phyloP scores from a whole-genome alignment of 257 asterid genomes.

The Forsythia viridissima region DNA sequence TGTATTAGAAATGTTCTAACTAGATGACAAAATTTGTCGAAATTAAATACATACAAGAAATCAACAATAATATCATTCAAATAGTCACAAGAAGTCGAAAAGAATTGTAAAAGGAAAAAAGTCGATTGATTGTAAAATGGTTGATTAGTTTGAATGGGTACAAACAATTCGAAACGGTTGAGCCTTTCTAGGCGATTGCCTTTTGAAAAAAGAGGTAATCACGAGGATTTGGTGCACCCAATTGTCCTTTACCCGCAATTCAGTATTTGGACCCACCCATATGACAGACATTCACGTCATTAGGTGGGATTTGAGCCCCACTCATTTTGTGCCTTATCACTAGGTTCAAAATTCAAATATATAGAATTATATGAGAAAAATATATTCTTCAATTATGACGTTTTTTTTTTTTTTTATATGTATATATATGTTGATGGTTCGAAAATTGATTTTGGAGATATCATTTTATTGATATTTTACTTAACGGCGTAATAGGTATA shows the following conservation, averaged over 20 bases:
- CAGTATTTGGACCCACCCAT: background rate
- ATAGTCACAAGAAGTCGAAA: too few species aligned
- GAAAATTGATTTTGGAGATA: too few species aligned
- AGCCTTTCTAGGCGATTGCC: background rate
- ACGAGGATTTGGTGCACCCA: background rate
- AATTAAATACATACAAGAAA: too few species aligned
- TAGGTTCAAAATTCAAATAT: background rate
- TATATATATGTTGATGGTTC: too few species aligned
- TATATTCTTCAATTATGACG: background rate
- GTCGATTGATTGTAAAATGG: too few species aligned
- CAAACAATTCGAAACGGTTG: background rate
- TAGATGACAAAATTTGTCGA: too few species aligned
- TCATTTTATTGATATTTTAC: too few species aligned
- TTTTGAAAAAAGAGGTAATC: background rate
- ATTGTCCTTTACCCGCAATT: background rate
- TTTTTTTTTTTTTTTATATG: too few species aligned
- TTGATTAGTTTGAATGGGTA: background rate
- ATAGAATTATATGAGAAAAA: background rate
- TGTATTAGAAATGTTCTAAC: too few species aligned
- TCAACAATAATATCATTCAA: too few species aligned
- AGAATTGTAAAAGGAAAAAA: too few species aligned
- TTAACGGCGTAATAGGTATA: too few species aligned
- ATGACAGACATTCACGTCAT: background rate
- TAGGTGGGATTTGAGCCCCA: background rate
- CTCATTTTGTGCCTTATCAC: background rate